These are phyloP conservation scores for Trypanosoma caninum DNA, from an alignment of 208 protist species.

Conservation along the genomic window DNA sequence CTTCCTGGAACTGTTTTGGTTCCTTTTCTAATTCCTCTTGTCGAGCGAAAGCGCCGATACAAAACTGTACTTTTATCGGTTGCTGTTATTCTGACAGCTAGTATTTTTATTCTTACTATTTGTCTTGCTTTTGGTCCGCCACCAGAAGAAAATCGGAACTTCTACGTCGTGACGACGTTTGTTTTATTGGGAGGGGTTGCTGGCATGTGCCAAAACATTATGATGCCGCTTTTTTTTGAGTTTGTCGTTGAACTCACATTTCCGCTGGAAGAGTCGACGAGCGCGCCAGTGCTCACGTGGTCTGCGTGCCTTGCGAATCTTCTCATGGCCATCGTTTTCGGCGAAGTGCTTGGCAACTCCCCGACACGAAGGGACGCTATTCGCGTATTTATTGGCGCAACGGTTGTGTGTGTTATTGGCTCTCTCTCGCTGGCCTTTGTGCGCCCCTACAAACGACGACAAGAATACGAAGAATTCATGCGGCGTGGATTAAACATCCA, in stretches of 20 bases:
- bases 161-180: slow-evolving; percentile 48
- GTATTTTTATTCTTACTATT: slow-evolving; percentile 46
- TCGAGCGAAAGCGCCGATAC: slow-evolving; percentile 43
- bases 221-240: slow-evolving; percentile 83
- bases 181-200: slow-evolving; percentile 55
- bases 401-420: slow-evolving; percentile 53
- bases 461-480: slow-evolving; percentile 51
- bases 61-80: slow-evolving; percentile 51
- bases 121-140: slow-evolving; percentile 58
- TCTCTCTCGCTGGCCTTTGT: slow-evolving; percentile 38
- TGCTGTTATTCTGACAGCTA: slow-evolving; percentile 32
- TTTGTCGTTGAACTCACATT: slow-evolving; percentile 82
- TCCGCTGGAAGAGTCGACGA: slow-evolving; percentile 66
- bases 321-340: slow-evolving; percentile 53
- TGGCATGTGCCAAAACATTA: slow-evolving; percentile 71
- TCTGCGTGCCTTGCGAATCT: slow-evolving; percentile 63
- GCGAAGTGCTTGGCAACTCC: slow-evolving; percentile 49
- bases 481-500: too few relatives aligned
- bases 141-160: slow-evolving; percentile 27
- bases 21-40: slow-evolving; percentile 63
- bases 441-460: slow-evolving; percentile 37
- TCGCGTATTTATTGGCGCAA: slow-evolving; percentile 55
- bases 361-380: slow-evolving; percentile 37
- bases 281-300: slow-evolving; percentile 66
- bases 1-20: slow-evolving; percentile 54